Evolutionary conservation across 1,284 basidiomycete species (phyloP), one percentile per base, ranked within the genome.

Genomic region (Sparassis latifolia): DNA sequence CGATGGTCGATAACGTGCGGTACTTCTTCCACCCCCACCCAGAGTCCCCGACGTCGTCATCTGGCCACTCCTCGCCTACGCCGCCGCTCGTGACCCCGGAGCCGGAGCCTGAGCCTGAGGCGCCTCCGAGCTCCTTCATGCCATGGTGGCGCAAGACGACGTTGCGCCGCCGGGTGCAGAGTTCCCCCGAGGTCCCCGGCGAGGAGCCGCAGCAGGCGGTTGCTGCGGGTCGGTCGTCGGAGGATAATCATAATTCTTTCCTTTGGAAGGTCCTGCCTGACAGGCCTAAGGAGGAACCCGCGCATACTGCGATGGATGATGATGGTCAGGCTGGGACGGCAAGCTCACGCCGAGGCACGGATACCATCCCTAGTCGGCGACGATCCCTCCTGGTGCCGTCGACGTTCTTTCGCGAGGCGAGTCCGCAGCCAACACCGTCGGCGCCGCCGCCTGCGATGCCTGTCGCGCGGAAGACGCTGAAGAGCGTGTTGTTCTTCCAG

Each of bases 1-100:
- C 76, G 27, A 70, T 79, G 68, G 69, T 77, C 45, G 72, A 74
- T 58, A 77, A 76, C 52, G 71, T 78, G 44, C 69, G 67, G 40
- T 64, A 73, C 52, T 76, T 78, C 50, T 61, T 64, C 52, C 62
- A 66, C 9, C 66, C 70, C 20, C 69, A 71, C 3, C 66, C 66
- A 4, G 55, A 51, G 9, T 57, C 64, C 5, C 60, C 59, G 3
- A 57, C 61, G 1, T 56, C 57, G 6, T 44, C 55, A 28, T 56
- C 56, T 9, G 56, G 52, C 2, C 56, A 53, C 20, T 35, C 45
- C 6, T 60, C 62, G 12, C 59, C 62, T 27, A 47, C 39, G 31
- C 53, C 50, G 3, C 52, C 49, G 12, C 43, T 42, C 35, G 33
- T 48, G 35, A 51, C 38, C 10, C 48, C 38, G 29, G 42, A 35